phyloP scores from a whole-genome alignment of 2,329 filamentous ascomycete species.

The Arthrinium phaeospermum region DNA sequence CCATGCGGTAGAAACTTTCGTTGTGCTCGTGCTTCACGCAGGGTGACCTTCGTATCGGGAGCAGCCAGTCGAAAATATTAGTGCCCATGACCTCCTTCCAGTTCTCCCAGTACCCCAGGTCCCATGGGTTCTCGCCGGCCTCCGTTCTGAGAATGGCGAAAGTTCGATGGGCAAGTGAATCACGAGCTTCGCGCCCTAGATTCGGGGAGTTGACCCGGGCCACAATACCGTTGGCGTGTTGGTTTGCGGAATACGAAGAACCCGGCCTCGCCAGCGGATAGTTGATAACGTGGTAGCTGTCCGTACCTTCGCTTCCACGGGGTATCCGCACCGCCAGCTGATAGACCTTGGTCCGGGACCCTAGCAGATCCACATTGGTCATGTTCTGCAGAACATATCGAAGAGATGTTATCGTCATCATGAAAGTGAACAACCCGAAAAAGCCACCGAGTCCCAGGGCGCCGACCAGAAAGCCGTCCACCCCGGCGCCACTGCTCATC shows the following conservation, averaged over 20 bases:
- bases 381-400: slow-evolving; percentile 75
- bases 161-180: slow-evolving; percentile 60
- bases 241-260: slow-evolving; percentile 15
- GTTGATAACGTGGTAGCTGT: slow-evolving; percentile 57
- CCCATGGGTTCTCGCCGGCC: slow-evolving; percentile 83
- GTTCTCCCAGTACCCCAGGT: slow-evolving; percentile 73
- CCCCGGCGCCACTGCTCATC: slow-evolving; percentile 42
- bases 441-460: slow-evolving; percentile 70
- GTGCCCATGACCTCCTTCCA: slow-evolving; percentile 82
- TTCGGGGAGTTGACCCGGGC: slow-evolving; percentile 20
- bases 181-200: slow-evolving; percentile 39
- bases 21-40: slow-evolving; percentile 71
- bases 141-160: slow-evolving; percentile 81
- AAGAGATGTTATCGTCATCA: slow-evolving; percentile 77
- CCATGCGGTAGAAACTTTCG: slow-evolving; percentile 72
- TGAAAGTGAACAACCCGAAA: slow-evolving; percentile 80
- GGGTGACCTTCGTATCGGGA: slow-evolving; percentile 78
- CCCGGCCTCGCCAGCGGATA: slow-evolving; percentile 56
- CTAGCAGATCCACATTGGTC: slow-evolving; percentile 84
- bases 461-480: slow-evolving; percentile 69
- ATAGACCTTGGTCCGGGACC: slow-evolving; percentile 64
- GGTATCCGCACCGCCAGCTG: slow-evolving; percentile 78
- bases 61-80: slow-evolving; percentile 74
- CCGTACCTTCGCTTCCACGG: slow-evolving; percentile 47
- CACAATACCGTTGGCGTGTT: slow-evolving; percentile 22